phyloP scores from a whole-genome alignment of 257 asterid genomes.

The Haberlea rhodopensis region DNA sequence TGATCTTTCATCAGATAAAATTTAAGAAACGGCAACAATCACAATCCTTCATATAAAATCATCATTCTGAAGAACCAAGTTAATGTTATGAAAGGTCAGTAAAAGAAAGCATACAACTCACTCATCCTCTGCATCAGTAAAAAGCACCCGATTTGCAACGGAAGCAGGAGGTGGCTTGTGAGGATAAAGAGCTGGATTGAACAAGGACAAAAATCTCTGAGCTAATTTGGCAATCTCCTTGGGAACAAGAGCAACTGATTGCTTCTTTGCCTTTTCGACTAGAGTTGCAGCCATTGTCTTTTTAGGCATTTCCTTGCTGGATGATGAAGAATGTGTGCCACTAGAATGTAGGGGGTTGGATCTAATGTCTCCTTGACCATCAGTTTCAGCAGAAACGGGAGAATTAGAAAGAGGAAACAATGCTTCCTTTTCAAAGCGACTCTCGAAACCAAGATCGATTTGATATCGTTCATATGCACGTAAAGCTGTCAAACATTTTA shows the following conservation, averaged over 20 bases:
- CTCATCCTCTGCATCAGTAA: constrained; percentile 97
- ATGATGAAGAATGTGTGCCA: constrained; percentile 34
- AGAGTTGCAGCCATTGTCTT: constrained; percentile 84
- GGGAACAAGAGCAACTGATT: constrained; percentile 77
- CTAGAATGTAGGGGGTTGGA: constrained; percentile 37
- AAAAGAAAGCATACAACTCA: constrained; percentile 66
- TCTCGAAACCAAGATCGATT: constrained; percentile 49
- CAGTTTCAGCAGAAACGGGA: constrained; percentile 43
- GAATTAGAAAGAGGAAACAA: constrained; percentile 61
- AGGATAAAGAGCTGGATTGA: constrained; percentile 89
- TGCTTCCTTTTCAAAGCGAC: constrained; percentile 55
- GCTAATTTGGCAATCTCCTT: constrained; percentile 80
- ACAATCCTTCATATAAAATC: constrained; percentile 16
- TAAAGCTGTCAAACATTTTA: constrained; percentile 48
- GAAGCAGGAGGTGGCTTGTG: constrained; percentile 85
- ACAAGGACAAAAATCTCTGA: constrained; percentile 73
- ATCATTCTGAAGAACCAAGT: constrained; percentile 3
- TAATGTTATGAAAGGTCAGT: constrained; percentile 26
- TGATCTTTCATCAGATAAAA: constrained; percentile 13
- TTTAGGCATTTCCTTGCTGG: constrained; percentile 44
- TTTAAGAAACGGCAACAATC: constrained; percentile 13
- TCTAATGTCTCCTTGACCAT: constrained; percentile 44
- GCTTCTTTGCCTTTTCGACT: constrained; percentile 76
- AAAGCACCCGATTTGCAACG: constrained; percentile 81
- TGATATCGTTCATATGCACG: constrained; percentile 48